Percentiles rank a stretch among this genome's conserved stretches.
Conservation (phyloP, 495 filamentous ascomycete genomes). For the Umbilicaria muhlenbergii region DNA sequence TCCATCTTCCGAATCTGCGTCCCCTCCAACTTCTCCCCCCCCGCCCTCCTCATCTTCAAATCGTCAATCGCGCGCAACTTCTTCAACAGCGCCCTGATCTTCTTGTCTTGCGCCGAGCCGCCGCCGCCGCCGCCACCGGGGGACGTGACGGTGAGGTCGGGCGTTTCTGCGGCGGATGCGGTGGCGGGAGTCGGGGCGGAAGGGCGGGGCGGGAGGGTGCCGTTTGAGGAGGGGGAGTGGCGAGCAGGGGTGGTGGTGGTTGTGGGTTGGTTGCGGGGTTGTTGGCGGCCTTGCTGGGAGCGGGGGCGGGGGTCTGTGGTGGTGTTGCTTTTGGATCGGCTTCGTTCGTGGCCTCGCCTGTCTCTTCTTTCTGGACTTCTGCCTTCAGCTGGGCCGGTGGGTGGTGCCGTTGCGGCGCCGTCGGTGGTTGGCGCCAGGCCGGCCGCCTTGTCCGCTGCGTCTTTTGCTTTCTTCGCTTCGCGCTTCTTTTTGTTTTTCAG, state of each 20-base stretch:
- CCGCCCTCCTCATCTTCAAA: conserved; percentile 84
- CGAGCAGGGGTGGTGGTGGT: not conserved
- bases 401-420: conserved; percentile 6
- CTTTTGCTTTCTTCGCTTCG: conserved; percentile 86
- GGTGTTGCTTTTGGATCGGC: conserved; percentile 39
- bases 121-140: conserved; percentile 17
- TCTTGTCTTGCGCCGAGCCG: conserved; percentile 57
- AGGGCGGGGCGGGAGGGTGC: conserved; percentile 8
- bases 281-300: conserved; percentile 20
- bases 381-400: conserved; percentile 9
- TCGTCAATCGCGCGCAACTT: conserved; percentile 97
- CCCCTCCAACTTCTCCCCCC: conserved; percentile 91
- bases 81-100: conserved; percentile 79
- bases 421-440: conserved; percentile 22
- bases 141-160: conserved; percentile 31
- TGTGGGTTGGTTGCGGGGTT: conserved; percentile 1
- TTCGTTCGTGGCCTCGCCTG: conserved; percentile 34
- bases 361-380: conserved; percentile 54
- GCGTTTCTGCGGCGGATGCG: conserved; percentile 13
- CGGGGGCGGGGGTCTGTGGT: conserved; percentile 15
- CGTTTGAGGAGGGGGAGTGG: not conserved
- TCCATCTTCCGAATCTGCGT: conserved; percentile 97
- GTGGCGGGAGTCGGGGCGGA: not conserved
- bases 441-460: conserved; percentile 40
- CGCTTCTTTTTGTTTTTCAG: conserved; percentile 99